phyloP scores from a whole-genome alignment of 768 basidiomycete species.

The Sutorius australiensis region DNA sequence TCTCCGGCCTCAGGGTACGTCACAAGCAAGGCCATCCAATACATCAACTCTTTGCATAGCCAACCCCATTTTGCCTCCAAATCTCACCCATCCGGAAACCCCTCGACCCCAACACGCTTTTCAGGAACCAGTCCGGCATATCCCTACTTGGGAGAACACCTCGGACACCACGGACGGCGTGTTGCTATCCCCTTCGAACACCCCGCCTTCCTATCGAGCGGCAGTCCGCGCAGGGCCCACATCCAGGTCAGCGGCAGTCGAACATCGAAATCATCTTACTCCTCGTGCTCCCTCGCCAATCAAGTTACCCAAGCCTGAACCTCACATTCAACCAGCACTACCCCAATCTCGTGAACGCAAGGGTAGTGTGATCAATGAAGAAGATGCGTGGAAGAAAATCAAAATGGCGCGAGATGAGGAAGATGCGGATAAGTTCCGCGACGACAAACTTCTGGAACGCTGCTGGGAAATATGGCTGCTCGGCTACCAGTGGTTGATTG shows the following conservation, averaged over 20 bases:
- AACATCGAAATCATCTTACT: conserved; percentile 9
- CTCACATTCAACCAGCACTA: conserved; percentile 13
- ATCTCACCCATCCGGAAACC: conserved; percentile 27
- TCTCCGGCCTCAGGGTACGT: conserved; percentile 7
- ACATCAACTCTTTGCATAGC: conserved; percentile 10
- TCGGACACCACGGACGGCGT: conserved; percentile 36
- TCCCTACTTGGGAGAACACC: conserved; percentile 34
- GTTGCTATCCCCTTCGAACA: conserved; percentile 35
- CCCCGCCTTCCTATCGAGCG: conserved; percentile 49
- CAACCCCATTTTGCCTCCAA: conserved; percentile 27
- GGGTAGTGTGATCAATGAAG: conserved; percentile 56
- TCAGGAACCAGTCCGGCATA: conserved; percentile 9
- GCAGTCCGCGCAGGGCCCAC: conserved; percentile 31
- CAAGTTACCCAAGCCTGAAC: conserved; percentile 27
- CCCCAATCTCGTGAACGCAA: conserved; percentile 37
- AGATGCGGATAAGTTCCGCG: conserved; percentile 65
- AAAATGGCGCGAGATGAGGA: conserved; percentile 65
- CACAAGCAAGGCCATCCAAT: conserved; percentile 11
- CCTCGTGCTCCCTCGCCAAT: conserved; percentile 28
- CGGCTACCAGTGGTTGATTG: conserved; percentile 68
- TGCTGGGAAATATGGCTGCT: conserved; percentile 77
- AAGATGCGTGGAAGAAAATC: conserved; percentile 77
- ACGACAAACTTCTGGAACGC: conserved; percentile 58
- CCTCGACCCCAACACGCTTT: conserved; percentile 25
- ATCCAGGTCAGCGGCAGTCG: conserved; percentile 10